phyloP scores from a whole-genome alignment of 768 basidiomycete genomes.

The Russula sp. region DNA sequence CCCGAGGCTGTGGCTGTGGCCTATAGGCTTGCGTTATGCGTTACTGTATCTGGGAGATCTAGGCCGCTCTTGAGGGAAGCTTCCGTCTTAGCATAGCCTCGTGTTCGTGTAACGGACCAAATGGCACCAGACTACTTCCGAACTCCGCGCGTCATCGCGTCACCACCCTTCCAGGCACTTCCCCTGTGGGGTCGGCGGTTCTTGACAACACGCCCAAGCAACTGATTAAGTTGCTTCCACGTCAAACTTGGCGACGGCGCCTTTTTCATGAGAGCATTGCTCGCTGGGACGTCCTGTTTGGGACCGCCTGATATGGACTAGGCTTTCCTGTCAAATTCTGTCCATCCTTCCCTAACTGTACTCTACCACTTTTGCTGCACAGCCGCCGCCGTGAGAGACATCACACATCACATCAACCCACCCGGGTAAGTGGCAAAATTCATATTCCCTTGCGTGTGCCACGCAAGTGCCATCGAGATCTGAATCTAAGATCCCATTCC shows the following conservation, averaged over 20 bases:
- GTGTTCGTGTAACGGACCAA: constrained; percentile 8
- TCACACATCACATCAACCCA: constrained; percentile 15
- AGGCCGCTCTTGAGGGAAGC: constrained; percentile 19
- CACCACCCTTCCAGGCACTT: constrained; percentile 19
- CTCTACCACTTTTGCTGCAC: constrained; percentile 6
- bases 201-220: constrained; percentile 17
- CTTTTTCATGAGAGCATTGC: constrained; percentile 5
- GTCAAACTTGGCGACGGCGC: constrained; percentile 18
- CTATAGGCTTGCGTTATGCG: constrained; percentile 11
- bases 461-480: constrained; percentile 16
- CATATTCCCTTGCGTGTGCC: constrained; percentile 13
- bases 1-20: constrained; percentile 6
- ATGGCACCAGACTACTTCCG: constrained; percentile 14
- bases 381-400: constrained; percentile 13
- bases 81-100: constrained; percentile 21
- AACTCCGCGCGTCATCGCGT: constrained; percentile 20
- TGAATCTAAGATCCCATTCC: constrained; percentile 10
- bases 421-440: constrained; percentile 11
- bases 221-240: constrained; percentile 21
- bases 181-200: constrained; percentile 22
- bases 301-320: constrained; percentile 10
- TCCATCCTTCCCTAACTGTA: neutral
- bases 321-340: constrained; percentile 13
- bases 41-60: constrained; percentile 16
- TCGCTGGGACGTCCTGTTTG: constrained; percentile 5